These are phyloP conservation scores for Pisolithus microcarpus DNA, from an alignment of 768 basidiomycete genomes.

Conservation along the genomic window DNA sequence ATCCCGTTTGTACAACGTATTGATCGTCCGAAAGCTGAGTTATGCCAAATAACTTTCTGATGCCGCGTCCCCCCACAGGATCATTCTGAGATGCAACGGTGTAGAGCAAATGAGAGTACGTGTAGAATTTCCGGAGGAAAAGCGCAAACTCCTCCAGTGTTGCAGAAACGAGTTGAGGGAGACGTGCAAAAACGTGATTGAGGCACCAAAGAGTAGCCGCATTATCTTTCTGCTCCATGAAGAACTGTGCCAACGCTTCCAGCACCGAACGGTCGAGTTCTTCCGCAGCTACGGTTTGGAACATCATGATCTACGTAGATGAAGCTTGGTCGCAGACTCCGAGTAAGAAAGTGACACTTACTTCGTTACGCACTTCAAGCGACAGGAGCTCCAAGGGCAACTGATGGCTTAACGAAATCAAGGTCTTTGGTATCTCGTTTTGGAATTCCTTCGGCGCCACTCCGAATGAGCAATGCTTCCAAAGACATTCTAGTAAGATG, in stretches of 20 bases:
- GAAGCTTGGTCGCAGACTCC: background rate
- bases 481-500: conserved; percentile 39
- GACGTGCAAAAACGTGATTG: conserved; percentile 32
- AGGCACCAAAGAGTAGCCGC: conserved; percentile 37
- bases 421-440: conserved; percentile 6
- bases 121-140: conserved; percentile 28
- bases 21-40: conserved; percentile 20
- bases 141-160: conserved; percentile 20
- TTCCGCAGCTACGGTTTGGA: conserved; percentile 28
- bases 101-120: conserved; percentile 30
- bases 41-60: conserved; percentile 33
- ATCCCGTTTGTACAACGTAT: conserved; percentile 22
- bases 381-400: conserved; percentile 7
- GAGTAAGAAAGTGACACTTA: conserved; percentile 1
- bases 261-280: conserved; percentile 22
- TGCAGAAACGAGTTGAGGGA: conserved; percentile 20
- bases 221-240: conserved; percentile 20
- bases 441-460: no score
- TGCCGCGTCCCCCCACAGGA: conserved; percentile 12
- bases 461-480: conserved; percentile 41
- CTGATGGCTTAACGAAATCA: conserved; percentile 12
- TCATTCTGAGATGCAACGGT: conserved; percentile 22
- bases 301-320: conserved; percentile 25
- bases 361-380: conserved; percentile 4
- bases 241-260: conserved; percentile 23